Evolutionary conservation across 1,284 basidiomycete genomes (phyloP).

Genomic region (Melanopsichium pennsylvanicum): DNA sequence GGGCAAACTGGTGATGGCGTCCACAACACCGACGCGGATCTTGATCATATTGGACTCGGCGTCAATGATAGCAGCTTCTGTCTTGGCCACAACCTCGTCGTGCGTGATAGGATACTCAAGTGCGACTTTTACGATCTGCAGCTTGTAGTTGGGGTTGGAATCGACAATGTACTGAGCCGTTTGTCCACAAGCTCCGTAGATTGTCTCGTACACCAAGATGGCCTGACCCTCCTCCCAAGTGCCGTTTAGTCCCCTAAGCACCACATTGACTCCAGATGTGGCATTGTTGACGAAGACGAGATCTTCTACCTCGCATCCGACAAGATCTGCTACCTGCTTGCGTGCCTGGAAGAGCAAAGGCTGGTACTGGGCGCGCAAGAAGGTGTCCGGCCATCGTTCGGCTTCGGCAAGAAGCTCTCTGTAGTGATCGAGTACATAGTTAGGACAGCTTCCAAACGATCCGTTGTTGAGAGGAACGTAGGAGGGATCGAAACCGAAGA

Average conservation of each 20-base stretch:
- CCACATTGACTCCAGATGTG: slow-evolving; percentile 62
- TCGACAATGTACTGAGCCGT: slow-evolving; percentile 62
- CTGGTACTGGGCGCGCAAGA: slow-evolving; percentile 23
- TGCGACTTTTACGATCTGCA: slow-evolving; percentile 53
- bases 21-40: slow-evolving; percentile 80
- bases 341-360: slow-evolving; percentile 13
- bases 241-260: slow-evolving; percentile 51
- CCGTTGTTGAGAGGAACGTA: slow-evolving; percentile 46
- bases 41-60: slow-evolving; percentile 71
- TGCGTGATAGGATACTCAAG: slow-evolving; percentile 59
- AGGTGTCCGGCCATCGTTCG: slow-evolving; percentile 28
- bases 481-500: slow-evolving; percentile 31
- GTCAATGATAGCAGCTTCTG: slow-evolving; percentile 20
- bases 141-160: slow-evolving; percentile 30
- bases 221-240: slow-evolving; percentile 57
- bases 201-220: slow-evolving; percentile 51
- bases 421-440: slow-evolving; percentile 24
- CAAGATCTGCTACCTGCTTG: slow-evolving; percentile 14
- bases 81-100: slow-evolving; percentile 57
- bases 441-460: slow-evolving; percentile 42
- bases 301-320: slow-evolving; percentile 32
- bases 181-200: slow-evolving; percentile 60
- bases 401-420: slow-evolving; percentile 22
- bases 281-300: slow-evolving; percentile 63
- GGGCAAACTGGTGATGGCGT: slow-evolving; percentile 76